Base-by-base conservation (phyloP, 306 rosid genomes). In the Pyrus pyrifolia region DNA sequence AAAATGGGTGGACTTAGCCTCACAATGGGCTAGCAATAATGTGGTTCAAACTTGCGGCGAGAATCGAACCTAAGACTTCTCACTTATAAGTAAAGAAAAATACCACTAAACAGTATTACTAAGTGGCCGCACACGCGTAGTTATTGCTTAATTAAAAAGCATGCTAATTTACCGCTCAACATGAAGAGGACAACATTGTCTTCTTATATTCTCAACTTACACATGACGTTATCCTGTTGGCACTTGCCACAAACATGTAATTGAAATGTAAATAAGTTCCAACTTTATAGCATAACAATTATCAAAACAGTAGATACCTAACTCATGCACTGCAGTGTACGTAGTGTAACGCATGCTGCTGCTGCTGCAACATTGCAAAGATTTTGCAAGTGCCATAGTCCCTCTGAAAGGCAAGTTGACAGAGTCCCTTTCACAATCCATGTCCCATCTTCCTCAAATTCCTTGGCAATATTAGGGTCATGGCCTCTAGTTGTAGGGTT, bases 381-480 rank as follows among this genome's bases (percentile, higher is more conserved):
- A 2, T 2, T 27, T 5, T 64, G 44, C 68, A 7, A 18, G 4
- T 17, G 22, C 68, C 68, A 8, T 15, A 17, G 8, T 13, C 42
- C 21, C 44, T 64, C 23, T 8, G 59, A 42, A 42, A 25, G 58
- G 77, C 59, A 73, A 73, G 69, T 27, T 11, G 69, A 18, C 69
- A 42, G 58, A 23, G 69, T 45, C 44, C 22, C 77, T 73, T 73
- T 73, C 77, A 73, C 38, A 42, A 42, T 69, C 69, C 69, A 23
- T 64, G 76, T 59, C 40, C 23, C 68, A 73, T 73, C 76, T 59
- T 42, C 42, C 77, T 42, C 57, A 22, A 38, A 30, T 62, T 62
- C 76, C 46, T 73, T 46, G 31, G 27, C 76, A 38, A 73, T 18
- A 22, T 53, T 4, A 71, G 64, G 64, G 9, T 46, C 30, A 19